A percentile compares a stretch with the other conserved stretches of the same genome.
phyloP scores from a whole-genome alignment of 495 filamentous ascomycete species.

The Hypoxylon crocopeplum region DNA sequence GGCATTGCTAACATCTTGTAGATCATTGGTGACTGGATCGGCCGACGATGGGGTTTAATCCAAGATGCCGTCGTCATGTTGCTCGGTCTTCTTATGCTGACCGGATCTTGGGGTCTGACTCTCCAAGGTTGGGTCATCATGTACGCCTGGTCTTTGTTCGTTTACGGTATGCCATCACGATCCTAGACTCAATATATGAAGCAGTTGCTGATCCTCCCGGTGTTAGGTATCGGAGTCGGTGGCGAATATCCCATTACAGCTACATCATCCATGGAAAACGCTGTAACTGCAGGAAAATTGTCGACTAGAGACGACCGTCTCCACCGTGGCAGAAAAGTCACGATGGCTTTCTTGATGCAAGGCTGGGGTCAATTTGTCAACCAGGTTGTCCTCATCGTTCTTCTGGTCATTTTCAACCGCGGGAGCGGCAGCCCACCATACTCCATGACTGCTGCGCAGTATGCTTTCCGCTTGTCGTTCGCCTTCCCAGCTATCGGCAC shows the following conservation, averaged over 20 bases:
- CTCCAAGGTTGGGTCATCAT: constrained; percentile 92
- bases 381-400: constrained; percentile 81
- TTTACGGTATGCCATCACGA: constrained; percentile 67
- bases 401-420: constrained; percentile 82
- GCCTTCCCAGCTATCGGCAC: constrained; percentile 85
- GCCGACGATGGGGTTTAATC: constrained; percentile 89
- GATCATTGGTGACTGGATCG: constrained; percentile 68
- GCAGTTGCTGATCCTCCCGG: constrained; percentile 9
- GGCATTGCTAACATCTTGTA: constrained; percentile 18
- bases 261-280: constrained; percentile 93
- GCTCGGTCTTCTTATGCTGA: constrained; percentile 84
- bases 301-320: constrained; percentile 89
- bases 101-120: constrained; percentile 81
- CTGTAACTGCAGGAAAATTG: constrained; percentile 80
- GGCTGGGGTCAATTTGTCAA: constrained; percentile 95
- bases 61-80: constrained; percentile 96
- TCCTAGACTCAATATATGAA: too few species aligned
- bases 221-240: constrained; percentile 76
- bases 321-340: constrained; percentile 91
- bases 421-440: constrained; percentile 76
- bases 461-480: constrained; percentile 85
- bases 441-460: constrained; percentile 72
- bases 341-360: constrained; percentile 94
- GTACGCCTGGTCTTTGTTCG: constrained; percentile 88
- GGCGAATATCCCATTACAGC: constrained; percentile 96